Conservation (phyloP, 768 basidiomycete species). For the Auriscalpium orientale region DNA sequence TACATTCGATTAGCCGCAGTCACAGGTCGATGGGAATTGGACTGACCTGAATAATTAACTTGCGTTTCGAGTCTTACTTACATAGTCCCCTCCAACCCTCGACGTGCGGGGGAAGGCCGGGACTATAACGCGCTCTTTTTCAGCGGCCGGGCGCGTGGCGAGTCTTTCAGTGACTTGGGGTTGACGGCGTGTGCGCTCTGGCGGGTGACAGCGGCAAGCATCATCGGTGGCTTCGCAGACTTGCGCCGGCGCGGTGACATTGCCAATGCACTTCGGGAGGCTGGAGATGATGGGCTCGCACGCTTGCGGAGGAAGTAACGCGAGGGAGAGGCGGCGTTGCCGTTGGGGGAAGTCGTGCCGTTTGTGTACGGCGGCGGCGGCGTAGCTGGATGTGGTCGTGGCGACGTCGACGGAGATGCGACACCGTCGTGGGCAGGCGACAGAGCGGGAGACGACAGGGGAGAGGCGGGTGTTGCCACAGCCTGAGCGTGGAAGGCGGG, state of each 20-base stretch:
- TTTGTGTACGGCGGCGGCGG: not conserved
- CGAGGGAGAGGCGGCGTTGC: not conserved
- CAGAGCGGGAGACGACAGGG: not conserved
- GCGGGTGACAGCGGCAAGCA: conserved; percentile 3
- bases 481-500: not conserved
- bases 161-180: conserved; percentile 5
- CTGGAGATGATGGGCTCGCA: not conserved
- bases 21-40: not conserved
- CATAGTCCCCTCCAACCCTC: no score
- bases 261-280: not conserved
- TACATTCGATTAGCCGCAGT: no score
- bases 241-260: conserved; percentile 2
- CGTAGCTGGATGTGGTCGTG: not conserved
- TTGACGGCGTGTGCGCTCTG: conserved; percentile 9
- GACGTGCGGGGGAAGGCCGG: no score
- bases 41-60: not conserved
- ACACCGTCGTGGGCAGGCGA: not conserved
- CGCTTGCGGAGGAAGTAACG: conserved; percentile 22
- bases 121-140: conserved; percentile 4
- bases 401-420: not conserved
- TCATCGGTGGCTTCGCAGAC: not conserved
- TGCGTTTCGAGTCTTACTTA: not conserved
- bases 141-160: conserved; percentile 13
- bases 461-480: not conserved
- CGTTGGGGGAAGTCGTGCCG: not conserved